These are phyloP conservation scores for Fusarium musae DNA, from an alignment of 2,329 filamentous ascomycete genomes.

Conservation along the genomic window DNA sequence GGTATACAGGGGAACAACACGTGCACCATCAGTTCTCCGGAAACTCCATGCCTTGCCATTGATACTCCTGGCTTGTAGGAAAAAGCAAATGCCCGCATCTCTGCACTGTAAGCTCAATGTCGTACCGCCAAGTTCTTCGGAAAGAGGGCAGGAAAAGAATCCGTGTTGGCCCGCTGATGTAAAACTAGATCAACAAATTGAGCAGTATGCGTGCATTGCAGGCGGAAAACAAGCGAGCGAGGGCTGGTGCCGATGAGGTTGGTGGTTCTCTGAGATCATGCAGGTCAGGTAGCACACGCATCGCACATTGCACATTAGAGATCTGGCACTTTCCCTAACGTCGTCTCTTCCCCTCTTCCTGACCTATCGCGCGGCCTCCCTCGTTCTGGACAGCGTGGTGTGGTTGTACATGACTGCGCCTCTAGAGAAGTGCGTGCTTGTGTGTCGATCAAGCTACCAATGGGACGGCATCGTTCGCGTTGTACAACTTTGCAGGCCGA, in stretches of 20 bases:
- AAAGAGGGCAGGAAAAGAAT: not conserved
- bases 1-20: not conserved
- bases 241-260: conserved; percentile 41
- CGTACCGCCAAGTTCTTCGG: conserved; percentile 13
- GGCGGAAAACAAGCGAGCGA: conserved; percentile 43
- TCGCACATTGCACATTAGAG: conserved; percentile 39
- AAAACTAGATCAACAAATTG: conserved; percentile 13
- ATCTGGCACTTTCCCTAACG: conserved; percentile 42
- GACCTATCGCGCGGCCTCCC: conserved; percentile 25
- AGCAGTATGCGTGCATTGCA: conserved; percentile 25
- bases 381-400: conserved; percentile 27
- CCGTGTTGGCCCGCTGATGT: not conserved
- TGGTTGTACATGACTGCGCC: conserved; percentile 36
- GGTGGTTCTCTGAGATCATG: conserved; percentile 44
- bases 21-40: not conserved
- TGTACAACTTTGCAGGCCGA: conserved; percentile 37
- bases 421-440: conserved; percentile 17
- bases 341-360: conserved; percentile 19
- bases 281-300: conserved; percentile 42
- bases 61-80: conserved; percentile 1
- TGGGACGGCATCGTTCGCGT: conserved; percentile 36
- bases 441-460: conserved; percentile 39
- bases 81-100: not conserved
- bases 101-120: not conserved
- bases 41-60: not conserved